Evolutionary conservation across 768 basidiomycete species (phyloP).

Genomic region (Erythrobasidium yunnanense): DNA sequence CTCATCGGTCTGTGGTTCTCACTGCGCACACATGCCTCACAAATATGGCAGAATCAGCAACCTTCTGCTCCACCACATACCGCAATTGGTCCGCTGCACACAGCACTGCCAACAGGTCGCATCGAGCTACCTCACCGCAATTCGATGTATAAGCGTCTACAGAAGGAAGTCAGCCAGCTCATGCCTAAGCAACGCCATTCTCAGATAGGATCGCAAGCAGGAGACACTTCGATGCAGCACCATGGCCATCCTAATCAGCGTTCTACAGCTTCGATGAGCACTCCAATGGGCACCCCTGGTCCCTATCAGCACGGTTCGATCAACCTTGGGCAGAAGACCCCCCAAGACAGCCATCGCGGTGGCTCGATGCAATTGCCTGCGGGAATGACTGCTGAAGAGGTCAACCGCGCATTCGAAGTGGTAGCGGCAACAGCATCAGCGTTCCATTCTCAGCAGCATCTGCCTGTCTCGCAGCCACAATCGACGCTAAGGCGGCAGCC

Average conservation of each 20-base stretch:
- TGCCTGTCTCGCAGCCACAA: constrained; percentile 46
- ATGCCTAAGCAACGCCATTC: constrained; percentile 38
- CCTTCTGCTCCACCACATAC: constrained; percentile 28
- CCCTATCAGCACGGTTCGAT: not conserved
- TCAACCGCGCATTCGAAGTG: constrained; percentile 56
- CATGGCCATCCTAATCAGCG: too few relatives aligned
- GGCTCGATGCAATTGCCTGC: constrained; percentile 50
- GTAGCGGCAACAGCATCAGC: constrained; percentile 90
- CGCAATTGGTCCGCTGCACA: not conserved
- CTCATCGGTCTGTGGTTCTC: constrained; percentile 97
- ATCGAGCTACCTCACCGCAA: constrained; percentile 35
- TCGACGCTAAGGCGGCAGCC: constrained; percentile 36
- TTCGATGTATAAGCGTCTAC: constrained; percentile 40
- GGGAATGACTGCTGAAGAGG: constrained; percentile 69
- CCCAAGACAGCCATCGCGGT: too few relatives aligned
- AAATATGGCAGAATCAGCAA: constrained; percentile 97
- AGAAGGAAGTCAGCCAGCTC: constrained; percentile 40
- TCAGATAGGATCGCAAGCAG: not conserved
- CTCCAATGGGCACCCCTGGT: not conserved
- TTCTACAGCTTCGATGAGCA: not conserved
- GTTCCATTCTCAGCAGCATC: constrained; percentile 58
- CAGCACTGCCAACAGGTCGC: constrained; percentile 37
- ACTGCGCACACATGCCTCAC: constrained; percentile 87
- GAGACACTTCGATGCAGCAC: not conserved
- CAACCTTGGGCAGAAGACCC: not conserved